Evolutionary conservation across 768 basidiomycete genomes (phyloP).

Genomic region (Boletus reticulatus): DNA sequence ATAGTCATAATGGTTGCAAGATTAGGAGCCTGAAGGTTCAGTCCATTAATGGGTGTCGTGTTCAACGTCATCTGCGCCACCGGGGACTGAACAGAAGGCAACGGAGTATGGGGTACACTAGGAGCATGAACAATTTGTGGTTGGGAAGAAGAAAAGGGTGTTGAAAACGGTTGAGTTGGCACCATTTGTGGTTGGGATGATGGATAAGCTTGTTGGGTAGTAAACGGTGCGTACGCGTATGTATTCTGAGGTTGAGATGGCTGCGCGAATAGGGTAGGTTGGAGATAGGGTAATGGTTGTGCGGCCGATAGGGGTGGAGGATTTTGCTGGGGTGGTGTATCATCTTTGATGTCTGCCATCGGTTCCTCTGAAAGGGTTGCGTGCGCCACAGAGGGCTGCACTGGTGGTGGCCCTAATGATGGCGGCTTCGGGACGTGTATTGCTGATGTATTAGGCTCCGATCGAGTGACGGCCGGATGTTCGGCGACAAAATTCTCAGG

Average conservation of each 20-base stretch:
- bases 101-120: conserved; percentile 7
- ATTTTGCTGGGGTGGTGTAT: not conserved
- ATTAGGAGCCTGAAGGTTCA: conserved; percentile 17
- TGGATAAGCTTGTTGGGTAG: conserved; percentile 17
- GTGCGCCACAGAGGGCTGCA: not conserved
- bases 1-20: conserved; percentile 30
- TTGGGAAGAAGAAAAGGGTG: conserved; percentile 17
- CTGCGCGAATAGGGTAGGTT: conserved; percentile 11
- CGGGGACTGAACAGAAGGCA: conserved; percentile 16
- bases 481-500: conserved; percentile 1
- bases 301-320: conserved; percentile 2
- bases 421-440: not conserved
- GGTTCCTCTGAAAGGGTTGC: conserved; percentile 2
- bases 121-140: conserved; percentile 7
- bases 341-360: not conserved
- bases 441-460: not conserved
- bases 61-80: conserved; percentile 14
- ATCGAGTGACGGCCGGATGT: not conserved
- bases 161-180: conserved; percentile 14
- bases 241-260: conserved; percentile 20
- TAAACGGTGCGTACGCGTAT: conserved; percentile 10
- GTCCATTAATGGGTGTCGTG: conserved; percentile 2
- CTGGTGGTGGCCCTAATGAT: not conserved
- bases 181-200: conserved; percentile 18
- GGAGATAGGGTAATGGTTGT: conserved; percentile 12